Conservation (phyloP, 164 flowering plant species). For the Stephania japonica region DNA sequence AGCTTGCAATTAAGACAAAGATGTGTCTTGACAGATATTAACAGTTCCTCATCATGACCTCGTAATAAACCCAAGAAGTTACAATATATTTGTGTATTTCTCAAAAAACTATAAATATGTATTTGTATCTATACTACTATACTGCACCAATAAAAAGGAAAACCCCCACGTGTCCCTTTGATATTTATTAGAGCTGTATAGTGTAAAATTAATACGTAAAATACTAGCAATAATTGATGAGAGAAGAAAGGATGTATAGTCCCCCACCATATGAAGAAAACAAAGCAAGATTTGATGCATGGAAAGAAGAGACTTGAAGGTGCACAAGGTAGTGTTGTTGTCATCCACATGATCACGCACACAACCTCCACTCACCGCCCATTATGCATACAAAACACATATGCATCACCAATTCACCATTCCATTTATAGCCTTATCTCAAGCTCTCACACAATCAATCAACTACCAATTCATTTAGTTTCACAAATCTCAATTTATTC, state of each 20-base stretch:
- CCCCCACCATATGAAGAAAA: neutral
- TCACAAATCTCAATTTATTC: too few relatives aligned
- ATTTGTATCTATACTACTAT: too few relatives aligned
- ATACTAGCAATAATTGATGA: neutral
- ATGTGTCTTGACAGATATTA: too few relatives aligned
- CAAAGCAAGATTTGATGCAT: constrained; percentile 5
- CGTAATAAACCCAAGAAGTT: too few relatives aligned
- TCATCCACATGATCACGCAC: neutral
- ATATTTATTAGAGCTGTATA: neutral
- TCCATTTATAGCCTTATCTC: neutral
- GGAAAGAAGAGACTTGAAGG: neutral
- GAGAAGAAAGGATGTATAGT: neutral
- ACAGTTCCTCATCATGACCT: too few relatives aligned
- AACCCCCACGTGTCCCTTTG: neutral
- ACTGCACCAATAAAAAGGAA: too few relatives aligned
- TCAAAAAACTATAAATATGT: too few relatives aligned
- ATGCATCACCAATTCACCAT: neutral
- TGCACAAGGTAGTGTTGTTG: neutral
- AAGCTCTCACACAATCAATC: neutral
- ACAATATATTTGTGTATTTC: too few relatives aligned
- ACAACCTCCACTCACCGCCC: neutral
- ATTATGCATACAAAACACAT: too few relatives aligned
- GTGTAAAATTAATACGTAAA: neutral
- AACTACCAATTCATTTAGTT: neutral
- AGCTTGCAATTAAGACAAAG: too few relatives aligned